Conservation (phyloP, 768 basidiomycete genomes). For the Panaeolus papilionaceus region DNA sequence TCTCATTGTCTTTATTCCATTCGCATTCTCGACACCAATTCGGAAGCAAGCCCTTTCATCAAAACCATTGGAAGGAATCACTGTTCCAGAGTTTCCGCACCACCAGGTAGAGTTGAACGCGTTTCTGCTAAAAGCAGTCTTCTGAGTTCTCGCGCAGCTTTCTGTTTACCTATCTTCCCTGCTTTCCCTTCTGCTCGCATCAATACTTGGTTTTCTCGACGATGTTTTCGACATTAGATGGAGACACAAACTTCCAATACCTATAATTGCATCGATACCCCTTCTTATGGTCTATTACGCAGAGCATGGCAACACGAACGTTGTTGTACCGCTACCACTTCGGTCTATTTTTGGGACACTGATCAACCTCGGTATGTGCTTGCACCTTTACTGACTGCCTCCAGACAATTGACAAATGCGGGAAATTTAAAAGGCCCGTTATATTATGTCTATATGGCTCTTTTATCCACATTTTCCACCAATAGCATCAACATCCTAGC, state of each 20-base stretch:
- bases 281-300: constrained; percentile 97
- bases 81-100: constrained; percentile 75
- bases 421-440: constrained; percentile 68
- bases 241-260: constrained; percentile 97
- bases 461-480: constrained; percentile 95
- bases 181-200: constrained; percentile 91
- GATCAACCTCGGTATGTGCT: constrained; percentile 81
- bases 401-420: not conserved
- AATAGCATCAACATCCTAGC: constrained; percentile 99
- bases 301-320: constrained; percentile 90
- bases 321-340: constrained; percentile 89
- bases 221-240: constrained; percentile 99
- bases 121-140: constrained; percentile 3
- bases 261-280: constrained; percentile 94
- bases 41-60: constrained; percentile 48
- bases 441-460: constrained; percentile 96
- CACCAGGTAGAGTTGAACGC: constrained; percentile 63
- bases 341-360: constrained; percentile 76
- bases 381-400: not conserved
- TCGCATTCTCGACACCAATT: constrained; percentile 85
- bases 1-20: constrained; percentile 93
- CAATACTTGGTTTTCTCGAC: constrained; percentile 94
- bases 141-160: constrained; percentile 53
- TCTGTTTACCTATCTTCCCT: constrained; percentile 93
- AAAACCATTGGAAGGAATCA: constrained; percentile 63